These are phyloP conservation scores for Melastoma malabathricum DNA, from an alignment of 345 rosid genomes.

Conservation along the genomic window DNA sequence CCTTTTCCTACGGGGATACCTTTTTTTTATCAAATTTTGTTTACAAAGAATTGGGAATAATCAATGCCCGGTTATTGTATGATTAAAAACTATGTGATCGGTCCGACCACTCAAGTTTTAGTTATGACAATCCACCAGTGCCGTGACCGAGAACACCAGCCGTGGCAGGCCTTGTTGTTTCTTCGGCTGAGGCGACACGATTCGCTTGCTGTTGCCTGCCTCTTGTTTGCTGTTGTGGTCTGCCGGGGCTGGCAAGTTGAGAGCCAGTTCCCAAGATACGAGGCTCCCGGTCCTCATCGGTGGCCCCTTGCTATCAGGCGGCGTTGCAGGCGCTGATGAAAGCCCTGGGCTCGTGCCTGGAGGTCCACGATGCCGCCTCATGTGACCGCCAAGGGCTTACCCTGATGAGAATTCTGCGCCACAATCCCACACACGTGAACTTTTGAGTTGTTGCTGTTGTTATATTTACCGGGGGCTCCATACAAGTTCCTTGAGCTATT, in stretches of 20 bases:
- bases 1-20: too few species aligned
- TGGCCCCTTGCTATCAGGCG: neutral
- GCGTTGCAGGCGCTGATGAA: neutral
- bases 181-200: neutral
- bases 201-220: neutral
- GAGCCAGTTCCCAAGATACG: constrained; percentile 23
- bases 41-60: too few species aligned
- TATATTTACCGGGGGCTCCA: too few species aligned
- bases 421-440: constrained; percentile 30
- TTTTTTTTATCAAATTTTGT: too few species aligned
- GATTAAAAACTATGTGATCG: too few species aligned
- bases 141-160: constrained; percentile 17
- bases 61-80: too few species aligned
- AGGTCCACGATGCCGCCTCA: constrained; percentile 30
- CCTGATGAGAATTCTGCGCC: constrained; percentile 30
- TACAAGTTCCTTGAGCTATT: too few species aligned
- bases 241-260: constrained; percentile 30
- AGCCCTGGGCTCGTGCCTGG: neutral
- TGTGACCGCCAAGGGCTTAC: constrained; percentile 34
- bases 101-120: constrained; percentile 5
- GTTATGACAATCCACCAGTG: constrained; percentile 38
- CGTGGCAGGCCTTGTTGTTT: constrained; percentile 7
- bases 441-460: neutral
- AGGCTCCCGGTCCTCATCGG: constrained; percentile 6
- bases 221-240: constrained; percentile 8